Evolutionary conservation across 2,329 filamentous ascomycete genomes (phyloP).

Genomic region (Xylariaceae sp.): DNA sequence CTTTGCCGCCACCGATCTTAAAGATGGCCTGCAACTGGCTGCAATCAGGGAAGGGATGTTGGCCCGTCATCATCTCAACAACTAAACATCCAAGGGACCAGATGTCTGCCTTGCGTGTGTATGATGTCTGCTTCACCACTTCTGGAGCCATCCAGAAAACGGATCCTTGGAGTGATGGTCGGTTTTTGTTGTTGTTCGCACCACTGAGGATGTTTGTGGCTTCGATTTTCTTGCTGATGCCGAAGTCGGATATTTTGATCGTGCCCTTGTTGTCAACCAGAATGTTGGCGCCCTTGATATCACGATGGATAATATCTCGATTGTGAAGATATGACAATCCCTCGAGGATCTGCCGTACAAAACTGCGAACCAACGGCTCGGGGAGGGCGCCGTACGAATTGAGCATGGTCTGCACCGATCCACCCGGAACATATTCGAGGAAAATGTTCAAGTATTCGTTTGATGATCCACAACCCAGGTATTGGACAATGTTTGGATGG

Average conservation of each 20-base stretch:
- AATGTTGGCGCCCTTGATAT: conserved; percentile 99
- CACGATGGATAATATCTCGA: conserved; percentile 93
- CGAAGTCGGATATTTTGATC: conserved; percentile 99
- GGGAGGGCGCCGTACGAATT: conserved; percentile 95
- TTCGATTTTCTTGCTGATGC: conserved; percentile 96
- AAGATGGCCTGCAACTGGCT: conserved; percentile 97
- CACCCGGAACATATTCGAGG: conserved; percentile 96
- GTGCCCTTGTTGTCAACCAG: conserved; percentile 98
- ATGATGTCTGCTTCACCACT: conserved; percentile 94
- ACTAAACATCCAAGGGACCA: conserved; percentile 96
- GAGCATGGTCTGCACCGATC: conserved; percentile 96
- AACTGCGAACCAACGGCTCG: conserved; percentile 90
- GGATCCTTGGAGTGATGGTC: conserved; percentile 84
- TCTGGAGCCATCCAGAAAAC: conserved; percentile 99
- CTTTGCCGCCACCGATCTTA: conserved; percentile 87
- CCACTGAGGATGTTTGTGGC: conserved; percentile 75
- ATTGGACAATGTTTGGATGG: conserved; percentile 96
- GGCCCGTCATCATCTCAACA: conserved; percentile 98
- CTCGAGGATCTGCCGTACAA: conserved; percentile 90
- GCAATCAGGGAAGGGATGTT: conserved; percentile 93
- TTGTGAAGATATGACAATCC: conserved; percentile 91
- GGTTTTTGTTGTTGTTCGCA: conserved; percentile 61
- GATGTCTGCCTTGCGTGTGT: conserved; percentile 97
- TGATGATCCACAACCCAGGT: conserved; percentile 90
- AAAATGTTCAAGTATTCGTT: conserved; percentile 96